Evolutionary conservation across 768 basidiomycete species (phyloP), one percentile per base, ranked within the genome.

Genomic region (Exidia glandulosa): DNA sequence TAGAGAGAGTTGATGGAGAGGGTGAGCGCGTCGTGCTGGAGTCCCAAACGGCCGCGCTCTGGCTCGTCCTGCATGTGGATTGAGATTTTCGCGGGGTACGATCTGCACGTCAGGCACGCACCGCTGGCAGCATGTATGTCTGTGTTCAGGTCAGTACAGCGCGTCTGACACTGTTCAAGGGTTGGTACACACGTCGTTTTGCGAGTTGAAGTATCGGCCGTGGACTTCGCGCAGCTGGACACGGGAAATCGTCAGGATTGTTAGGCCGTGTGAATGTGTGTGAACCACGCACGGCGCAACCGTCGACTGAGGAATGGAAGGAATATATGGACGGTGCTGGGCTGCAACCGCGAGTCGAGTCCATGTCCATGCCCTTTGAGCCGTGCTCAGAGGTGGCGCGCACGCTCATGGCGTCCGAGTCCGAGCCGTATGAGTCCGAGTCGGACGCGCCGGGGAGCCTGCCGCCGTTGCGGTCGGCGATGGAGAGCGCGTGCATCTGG

Each of bases 1-100:
- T 66, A 71, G 25, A 70, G 63, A 30, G 64, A 63, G 33, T 67
- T 68, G 16, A 71, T 14, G 16, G 50, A 27, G 1, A 54, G 50
- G 14, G 25, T 14, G 27, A 54, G 50, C 27, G 50, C 25, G 50
- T 54, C 50, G 50, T 54, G 50, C 30, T 54, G 50, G 16, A 54
- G 50, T 23, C 50, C 50, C 25, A 54, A 27, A 7, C 50, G 50
- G 25, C 50, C 50, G 30, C 30, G 50, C 50, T 54, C 50, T 13
- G 50, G 27, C 4, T 27, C 25, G 50, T 54, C 50, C 50, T 54
- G 50, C n/a, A n/a, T n/a, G n/a, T n/a, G 19, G 50, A 54, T 27
- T 25, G 50, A 54, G 14, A 25, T 31, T 13, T 27, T 23, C 50
- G 50, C 14, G 30, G 14, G 14, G 30, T 9, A 29, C 27, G 27